Conservation (phyloP, 208 protist species). For the Crithidia acanthocephali region DNA sequence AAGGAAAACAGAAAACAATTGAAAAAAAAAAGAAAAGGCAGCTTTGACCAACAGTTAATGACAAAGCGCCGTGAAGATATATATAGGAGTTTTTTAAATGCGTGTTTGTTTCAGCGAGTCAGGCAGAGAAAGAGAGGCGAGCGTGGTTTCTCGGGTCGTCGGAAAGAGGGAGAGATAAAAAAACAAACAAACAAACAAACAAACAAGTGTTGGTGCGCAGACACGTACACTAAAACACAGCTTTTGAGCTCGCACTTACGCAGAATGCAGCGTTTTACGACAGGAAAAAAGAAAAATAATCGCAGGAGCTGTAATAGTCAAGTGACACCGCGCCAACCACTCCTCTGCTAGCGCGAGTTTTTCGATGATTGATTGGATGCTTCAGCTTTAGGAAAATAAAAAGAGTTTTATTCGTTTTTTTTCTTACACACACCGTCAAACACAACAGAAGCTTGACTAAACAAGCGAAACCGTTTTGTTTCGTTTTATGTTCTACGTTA, state of each 20-base stretch:
- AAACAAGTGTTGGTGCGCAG: not conserved
- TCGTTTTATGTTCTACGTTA: not conserved
- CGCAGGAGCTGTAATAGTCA: not conserved
- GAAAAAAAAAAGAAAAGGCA: too few relatives aligned
- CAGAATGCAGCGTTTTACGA: not conserved
- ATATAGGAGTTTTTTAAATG: not conserved
- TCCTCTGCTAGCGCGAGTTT: not conserved
- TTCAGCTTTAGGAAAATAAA: not conserved
- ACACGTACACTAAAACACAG: too few relatives aligned
- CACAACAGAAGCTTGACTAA: not conserved
- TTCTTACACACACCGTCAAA: not conserved
- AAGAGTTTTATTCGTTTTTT: conserved; percentile 15
- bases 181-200: not conserved
- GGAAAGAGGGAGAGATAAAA: not conserved
- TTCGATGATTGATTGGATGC: too few relatives aligned
- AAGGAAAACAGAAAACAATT: not conserved
- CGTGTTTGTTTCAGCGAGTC: not conserved
- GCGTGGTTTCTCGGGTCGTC: too few relatives aligned
- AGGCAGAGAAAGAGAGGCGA: not conserved
- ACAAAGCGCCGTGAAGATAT: not conserved
- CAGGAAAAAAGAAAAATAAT: not conserved
- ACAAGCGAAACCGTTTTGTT: not conserved
- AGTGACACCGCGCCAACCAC: not conserved
- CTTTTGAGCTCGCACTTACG: not conserved
- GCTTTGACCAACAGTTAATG: not conserved